phyloP scores from a whole-genome alignment of 225 moss, liverwort and hornwort genomes.

The Straminergon stramineum region DNA sequence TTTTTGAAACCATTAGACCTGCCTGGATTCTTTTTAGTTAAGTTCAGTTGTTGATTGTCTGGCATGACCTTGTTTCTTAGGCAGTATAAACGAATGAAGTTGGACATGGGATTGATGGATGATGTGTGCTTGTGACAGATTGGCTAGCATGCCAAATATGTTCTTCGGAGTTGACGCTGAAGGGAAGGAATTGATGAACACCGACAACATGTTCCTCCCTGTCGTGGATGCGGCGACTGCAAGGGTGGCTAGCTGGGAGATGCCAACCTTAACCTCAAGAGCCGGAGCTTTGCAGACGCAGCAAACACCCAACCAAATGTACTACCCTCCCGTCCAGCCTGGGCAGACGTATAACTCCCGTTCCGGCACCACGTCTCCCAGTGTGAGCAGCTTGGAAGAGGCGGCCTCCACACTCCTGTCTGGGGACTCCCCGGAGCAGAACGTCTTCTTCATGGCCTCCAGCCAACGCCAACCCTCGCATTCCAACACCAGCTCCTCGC shows the following conservation, averaged over 20 bases:
- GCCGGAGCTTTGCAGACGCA: not conserved
- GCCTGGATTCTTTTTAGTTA: too few relatives aligned
- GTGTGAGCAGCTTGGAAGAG: conserved; percentile 34
- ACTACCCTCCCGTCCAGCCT: not conserved
- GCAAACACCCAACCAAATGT: not conserved
- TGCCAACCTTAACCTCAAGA: not conserved
- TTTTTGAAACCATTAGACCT: not conserved
- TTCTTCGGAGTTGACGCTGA: conserved; percentile 5
- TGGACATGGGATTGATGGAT: not conserved
- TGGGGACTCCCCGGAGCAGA: conserved; percentile 26
- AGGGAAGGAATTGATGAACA: not conserved
- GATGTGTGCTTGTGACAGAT: not conserved
- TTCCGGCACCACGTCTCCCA: conserved; percentile 27
- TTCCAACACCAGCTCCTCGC: conserved; percentile 29
- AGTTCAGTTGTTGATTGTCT: not conserved
- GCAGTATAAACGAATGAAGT: not conserved
- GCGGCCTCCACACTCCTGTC: not conserved
- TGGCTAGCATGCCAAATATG: conserved; percentile 13
- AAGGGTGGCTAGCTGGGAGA: not conserved
- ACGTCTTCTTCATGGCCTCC: not conserved
- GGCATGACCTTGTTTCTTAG: not conserved
- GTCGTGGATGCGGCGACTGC: not conserved
- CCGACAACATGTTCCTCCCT: not conserved
- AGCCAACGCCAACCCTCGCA: conserved; percentile 6
- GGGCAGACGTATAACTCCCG: conserved; percentile 6